These are phyloP conservation scores for Aspergillus fumigatus DNA, from an alignment of 2,329 filamentous ascomycete genomes.

Conservation along the genomic window DNA sequence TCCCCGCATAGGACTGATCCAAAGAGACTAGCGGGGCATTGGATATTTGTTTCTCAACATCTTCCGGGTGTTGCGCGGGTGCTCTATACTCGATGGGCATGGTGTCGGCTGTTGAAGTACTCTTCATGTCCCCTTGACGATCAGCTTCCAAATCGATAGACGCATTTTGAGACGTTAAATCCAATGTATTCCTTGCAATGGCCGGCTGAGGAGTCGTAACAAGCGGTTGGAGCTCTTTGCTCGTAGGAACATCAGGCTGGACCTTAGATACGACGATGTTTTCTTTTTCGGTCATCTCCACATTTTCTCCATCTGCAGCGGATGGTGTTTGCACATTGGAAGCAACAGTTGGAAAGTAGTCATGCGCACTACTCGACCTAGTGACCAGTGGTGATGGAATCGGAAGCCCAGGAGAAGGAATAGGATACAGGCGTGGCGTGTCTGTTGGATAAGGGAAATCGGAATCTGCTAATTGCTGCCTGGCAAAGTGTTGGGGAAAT, in stretches of 20 bases:
- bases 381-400: conserved; percentile 37
- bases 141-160: not conserved
- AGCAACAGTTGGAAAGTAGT: conserved; percentile 29
- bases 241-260: not conserved
- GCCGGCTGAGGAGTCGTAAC: not conserved
- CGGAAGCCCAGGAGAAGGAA: conserved; percentile 37
- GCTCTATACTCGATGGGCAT: not conserved
- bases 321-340: conserved; percentile 5
- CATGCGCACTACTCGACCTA: conserved; percentile 18
- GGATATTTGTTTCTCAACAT: not conserved
- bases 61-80: not conserved
- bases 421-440: conserved; percentile 36
- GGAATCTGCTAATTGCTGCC: conserved; percentile 1
- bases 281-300: not conserved
- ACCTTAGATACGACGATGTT: not conserved
- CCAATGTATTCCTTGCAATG: not conserved
- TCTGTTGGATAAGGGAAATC: conserved; percentile 23
- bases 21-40: too few relatives aligned
- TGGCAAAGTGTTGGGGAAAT: not conserved
- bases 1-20: not conserved
- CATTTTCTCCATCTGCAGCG: not conserved
- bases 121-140: not conserved
- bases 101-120: not conserved
- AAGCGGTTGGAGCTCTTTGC: not conserved
- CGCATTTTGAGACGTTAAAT: not conserved